These are phyloP conservation scores for Globisporangium cystogenes DNA, from an alignment of 352 stramenopile species.

Conservation along the genomic window DNA sequence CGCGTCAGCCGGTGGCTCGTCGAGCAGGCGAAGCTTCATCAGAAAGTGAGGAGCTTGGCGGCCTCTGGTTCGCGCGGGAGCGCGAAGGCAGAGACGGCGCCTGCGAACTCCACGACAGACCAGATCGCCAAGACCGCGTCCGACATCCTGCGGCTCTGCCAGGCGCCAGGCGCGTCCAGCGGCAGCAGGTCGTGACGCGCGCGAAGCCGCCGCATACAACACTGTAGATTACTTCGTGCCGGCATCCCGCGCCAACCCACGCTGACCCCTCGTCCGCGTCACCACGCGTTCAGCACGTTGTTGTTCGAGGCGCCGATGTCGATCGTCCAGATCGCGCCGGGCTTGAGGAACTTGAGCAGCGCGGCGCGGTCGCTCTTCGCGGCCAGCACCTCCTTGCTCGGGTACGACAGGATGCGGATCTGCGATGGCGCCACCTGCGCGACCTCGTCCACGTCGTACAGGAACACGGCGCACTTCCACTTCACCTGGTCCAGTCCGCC, in stretches of 20 bases:
- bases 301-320: conserved; percentile 73
- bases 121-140: conserved; percentile 44
- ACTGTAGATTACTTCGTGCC: conserved; percentile 1
- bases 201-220: neutral
- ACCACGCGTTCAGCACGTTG: conserved; percentile 59
- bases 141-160: conserved; percentile 32
- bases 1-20: conserved; percentile 25
- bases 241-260: neutral
- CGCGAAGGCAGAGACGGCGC: conserved; percentile 3
- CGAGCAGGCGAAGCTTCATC: conserved; percentile 17
- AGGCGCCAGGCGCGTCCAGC: neutral
- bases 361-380: conserved; percentile 61
- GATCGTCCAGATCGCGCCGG: conserved; percentile 72
- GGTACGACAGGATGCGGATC: conserved; percentile 74
- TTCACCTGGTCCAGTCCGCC: conserved; percentile 83
- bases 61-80: neutral
- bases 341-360: conserved; percentile 76
- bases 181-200: neutral
- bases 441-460: conserved; percentile 82
- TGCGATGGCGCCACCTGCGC: conserved; percentile 70
- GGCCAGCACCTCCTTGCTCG: conserved; percentile 53
- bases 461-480: conserved; percentile 79
- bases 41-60: conserved; percentile 17
- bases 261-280: neutral
- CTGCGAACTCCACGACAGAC: conserved; percentile 15